Evolutionary conservation across 1,139 yeast species (phyloP).

Genomic region (Cylindricascospora bacillispora): DNA sequence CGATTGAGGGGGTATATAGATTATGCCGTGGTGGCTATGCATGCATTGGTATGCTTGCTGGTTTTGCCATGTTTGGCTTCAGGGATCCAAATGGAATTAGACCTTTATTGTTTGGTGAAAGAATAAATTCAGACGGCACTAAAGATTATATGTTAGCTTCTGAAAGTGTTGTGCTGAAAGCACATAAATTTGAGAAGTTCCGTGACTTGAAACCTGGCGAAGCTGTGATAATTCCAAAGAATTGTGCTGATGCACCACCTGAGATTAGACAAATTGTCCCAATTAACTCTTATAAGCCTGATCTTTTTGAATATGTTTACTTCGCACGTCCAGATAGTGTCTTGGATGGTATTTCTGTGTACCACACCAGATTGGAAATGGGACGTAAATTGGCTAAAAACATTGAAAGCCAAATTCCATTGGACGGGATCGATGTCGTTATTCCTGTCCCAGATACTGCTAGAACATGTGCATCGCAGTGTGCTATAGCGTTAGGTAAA

Average conservation of each 20-base stretch:
- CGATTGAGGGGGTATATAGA: constrained; percentile 69
- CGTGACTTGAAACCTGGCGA: constrained; percentile 89
- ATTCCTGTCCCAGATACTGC: constrained; percentile 98
- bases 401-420: constrained; percentile 37
- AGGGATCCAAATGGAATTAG: constrained; percentile 96
- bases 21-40: constrained; percentile 92
- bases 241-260: constrained; percentile 40
- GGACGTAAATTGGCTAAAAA: constrained; percentile 78
- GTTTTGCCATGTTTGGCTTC: constrained; percentile 89
- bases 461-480: constrained; percentile 84
- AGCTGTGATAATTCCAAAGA: constrained; percentile 84
- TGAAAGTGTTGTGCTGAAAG: constrained; percentile 87
- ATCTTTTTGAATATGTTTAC: constrained; percentile 92
- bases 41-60: constrained; percentile 89
- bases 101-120: constrained; percentile 77
- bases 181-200: constrained; percentile 75
- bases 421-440: constrained; percentile 75
- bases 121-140: constrained; percentile 55
- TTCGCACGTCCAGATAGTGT: constrained; percentile 97
- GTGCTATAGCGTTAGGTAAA: constrained; percentile 66
- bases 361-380: constrained; percentile 87
- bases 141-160: constrained; percentile 90
- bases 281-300: constrained; percentile 74
- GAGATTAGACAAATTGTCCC: constrained; percentile 84
- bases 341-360: constrained; percentile 88